Percentiles rank a stretch among this genome's conserved stretches.
phyloP scores from a whole-genome alignment of 1,284 basidiomycete genomes.

The Naganishia albida region DNA sequence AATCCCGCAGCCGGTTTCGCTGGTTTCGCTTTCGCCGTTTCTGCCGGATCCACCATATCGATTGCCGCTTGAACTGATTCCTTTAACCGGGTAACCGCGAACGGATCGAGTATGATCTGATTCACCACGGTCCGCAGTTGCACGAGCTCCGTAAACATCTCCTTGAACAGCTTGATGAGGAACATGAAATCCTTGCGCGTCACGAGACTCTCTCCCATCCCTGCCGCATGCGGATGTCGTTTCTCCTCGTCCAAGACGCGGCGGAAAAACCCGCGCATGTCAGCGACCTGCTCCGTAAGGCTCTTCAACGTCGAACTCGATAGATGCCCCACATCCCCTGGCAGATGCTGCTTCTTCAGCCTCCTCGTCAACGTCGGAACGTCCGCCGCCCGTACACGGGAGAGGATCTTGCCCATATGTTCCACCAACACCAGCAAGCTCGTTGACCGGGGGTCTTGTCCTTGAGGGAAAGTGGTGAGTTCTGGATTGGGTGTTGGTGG shows the following conservation, averaged over 20 bases:
- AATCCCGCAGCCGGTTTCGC: constrained; percentile 45
- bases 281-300: constrained; percentile 70
- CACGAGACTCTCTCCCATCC: constrained; percentile 64
- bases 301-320: constrained; percentile 78
- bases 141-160: constrained; percentile 80
- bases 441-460: constrained; percentile 33
- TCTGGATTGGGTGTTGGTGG: constrained; percentile 23
- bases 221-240: constrained; percentile 26
- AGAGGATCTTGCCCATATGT: constrained; percentile 66
- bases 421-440: constrained; percentile 68
- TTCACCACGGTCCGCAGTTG: constrained; percentile 81
- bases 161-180: constrained; percentile 81
- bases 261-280: constrained; percentile 74
- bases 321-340: constrained; percentile 81
- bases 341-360: constrained; percentile 86
- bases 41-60: constrained; percentile 57
- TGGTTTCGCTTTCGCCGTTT: constrained; percentile 44
- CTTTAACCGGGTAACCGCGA: constrained; percentile 59
- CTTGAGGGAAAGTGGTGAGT: constrained; percentile 45
- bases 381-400: constrained; percentile 75
- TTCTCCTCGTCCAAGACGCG: constrained; percentile 58
- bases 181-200: constrained; percentile 79
- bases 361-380: constrained; percentile 83
- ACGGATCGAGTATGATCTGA: constrained; percentile 84
- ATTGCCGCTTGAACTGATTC: constrained; percentile 65